Evolutionary conservation across 495 filamentous ascomycete species (phyloP), one percentile per base, ranked within the genome.

Genomic region (Thozetella sp.): DNA sequence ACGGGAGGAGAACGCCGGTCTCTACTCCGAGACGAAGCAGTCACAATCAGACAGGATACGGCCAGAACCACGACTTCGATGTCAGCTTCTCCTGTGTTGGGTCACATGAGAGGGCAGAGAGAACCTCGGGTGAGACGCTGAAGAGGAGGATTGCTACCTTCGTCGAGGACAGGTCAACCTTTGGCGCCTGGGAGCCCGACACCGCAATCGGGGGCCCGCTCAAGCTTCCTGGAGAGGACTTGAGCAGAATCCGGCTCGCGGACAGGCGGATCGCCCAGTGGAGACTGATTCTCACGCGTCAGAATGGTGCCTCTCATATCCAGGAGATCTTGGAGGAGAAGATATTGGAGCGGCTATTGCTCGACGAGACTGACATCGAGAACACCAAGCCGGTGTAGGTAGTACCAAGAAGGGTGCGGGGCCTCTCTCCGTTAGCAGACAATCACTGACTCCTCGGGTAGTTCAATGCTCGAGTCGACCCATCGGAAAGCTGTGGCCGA

Each of bases 351-450:
- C 66, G 77, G 26, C 55, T 12, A 9, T 55, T 65, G 34, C 73
- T 80, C 55, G 69, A 72, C 27, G 74, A 77, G 22, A 68, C 69
- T 3, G 63, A 67, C 22, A 68, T 73, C 56, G 70, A 71, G 37
- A 79, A 79, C 55, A 76, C 72, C 22, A 67, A 65, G 45, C 75
- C 77, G 17, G 57, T 64, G 73, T 72, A 67, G 43, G 74, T 59
- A 26, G 11, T 43, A 22, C 4, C 25, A n/a, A n/a, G n/a, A n/a
- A n/a, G n/a, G n/a, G n/a, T n/a, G n/a, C n/a, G n/a, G n/a, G n/a
- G n/a, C n/a, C n/a, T n/a, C n/a, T n/a, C n/a, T n/a, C n/a, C n/a
- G n/a, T n/a, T n/a, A n/a, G n/a, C n/a, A n/a, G n/a, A n/a, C n/a
- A n/a, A n/a, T n/a, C n/a, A 11, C 0, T 17, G 11, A 54, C 22